Base-by-base conservation (phyloP, 352 stramenopile species). In the Phytophthora meadii region DNA sequence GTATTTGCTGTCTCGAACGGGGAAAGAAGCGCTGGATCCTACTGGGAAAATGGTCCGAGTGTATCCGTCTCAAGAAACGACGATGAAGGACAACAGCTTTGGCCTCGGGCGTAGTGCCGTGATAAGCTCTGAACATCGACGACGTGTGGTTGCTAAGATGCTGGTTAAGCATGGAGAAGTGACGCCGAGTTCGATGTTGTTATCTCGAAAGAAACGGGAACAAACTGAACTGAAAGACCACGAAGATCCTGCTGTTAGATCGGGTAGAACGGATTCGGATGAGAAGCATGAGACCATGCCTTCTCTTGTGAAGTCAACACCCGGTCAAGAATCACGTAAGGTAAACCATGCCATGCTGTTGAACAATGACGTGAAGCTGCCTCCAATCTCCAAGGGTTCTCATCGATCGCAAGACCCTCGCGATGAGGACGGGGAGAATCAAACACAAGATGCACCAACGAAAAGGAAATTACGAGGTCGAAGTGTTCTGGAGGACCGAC, bases 51-150 rank as follows among this genome's bases (percentile, higher is more conserved):
- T 70, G 2, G 81, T 89, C 8, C 82, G 82, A 0, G 68, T 90
- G 0, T 90, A 87, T 53, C 82, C 85, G 7, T 92, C 82, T 2
- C 85, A 93, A 54, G 84, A 92, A 40, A 94, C 87, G 0, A 79
- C 70, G 3, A 76, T 94, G 11, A 83, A 84, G 32, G 87, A 94
- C 61, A 34, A 79, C 28, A 90, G 72, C 34, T 94, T 96, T 57
- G 88, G 88, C 0, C 56, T 92, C 0, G 87, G 87, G 2, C 73
- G 59, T 14, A 87, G 83, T 22, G 63, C 81, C 2, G 72, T 89
- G 1, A 70, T 85, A 22, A 76, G 49, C 1, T 7, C 59, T 1
- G 67, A 73, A 8, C 81, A 89, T 25, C 72, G 81, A 1, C 46
- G 65, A 10, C 47, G 59, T 5, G 76, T 92, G 27, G 65, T 90